Evolutionary conservation across 2,329 filamentous ascomycete genomes (phyloP).

Genomic region (Colletotrichum coccodes): DNA sequence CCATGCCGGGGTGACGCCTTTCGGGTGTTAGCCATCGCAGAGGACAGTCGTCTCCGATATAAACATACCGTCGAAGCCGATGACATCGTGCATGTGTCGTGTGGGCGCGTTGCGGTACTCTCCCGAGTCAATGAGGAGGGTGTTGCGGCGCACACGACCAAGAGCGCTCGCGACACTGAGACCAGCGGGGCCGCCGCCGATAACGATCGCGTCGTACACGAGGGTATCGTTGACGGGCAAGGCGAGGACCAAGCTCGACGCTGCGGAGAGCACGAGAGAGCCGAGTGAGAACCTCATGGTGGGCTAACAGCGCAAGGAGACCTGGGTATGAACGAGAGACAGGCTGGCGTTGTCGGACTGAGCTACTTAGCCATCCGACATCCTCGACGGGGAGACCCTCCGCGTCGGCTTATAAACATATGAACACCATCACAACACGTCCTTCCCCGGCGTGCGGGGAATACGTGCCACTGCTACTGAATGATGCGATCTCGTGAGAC

Average conservation of each 20-base stretch:
- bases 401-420: background rate
- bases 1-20: conserved; percentile 63
- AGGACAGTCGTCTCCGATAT: too few species aligned
- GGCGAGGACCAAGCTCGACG: background rate
- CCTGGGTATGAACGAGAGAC: background rate
- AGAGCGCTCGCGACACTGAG: conserved; percentile 65
- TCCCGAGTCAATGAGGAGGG: conserved; percentile 67
- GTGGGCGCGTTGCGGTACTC: conserved; percentile 67
- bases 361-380: background rate
- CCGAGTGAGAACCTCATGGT: conserved; percentile 6
- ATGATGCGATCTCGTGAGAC: conserved; percentile 25
- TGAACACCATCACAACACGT: background rate
- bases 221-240: conserved; percentile 7
- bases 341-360: background rate
- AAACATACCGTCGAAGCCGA: conserved; percentile 65
- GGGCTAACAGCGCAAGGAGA: background rate
- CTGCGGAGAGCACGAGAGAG: conserved; percentile 14
- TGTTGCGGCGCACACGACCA: conserved; percentile 65
- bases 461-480: conserved; percentile 12
- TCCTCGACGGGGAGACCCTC: background rate
- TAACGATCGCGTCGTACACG: conserved; percentile 63
- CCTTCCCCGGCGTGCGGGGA: background rate
- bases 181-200: conserved; percentile 68
- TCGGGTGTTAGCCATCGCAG: background rate
- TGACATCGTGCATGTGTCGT: conserved; percentile 69